A percentile compares a stretch with the other conserved stretches of the same genome.
Evolutionary conservation across 352 stramenopile species (phyloP).

Genomic region (Globisporangium recalcitrans): DNA sequence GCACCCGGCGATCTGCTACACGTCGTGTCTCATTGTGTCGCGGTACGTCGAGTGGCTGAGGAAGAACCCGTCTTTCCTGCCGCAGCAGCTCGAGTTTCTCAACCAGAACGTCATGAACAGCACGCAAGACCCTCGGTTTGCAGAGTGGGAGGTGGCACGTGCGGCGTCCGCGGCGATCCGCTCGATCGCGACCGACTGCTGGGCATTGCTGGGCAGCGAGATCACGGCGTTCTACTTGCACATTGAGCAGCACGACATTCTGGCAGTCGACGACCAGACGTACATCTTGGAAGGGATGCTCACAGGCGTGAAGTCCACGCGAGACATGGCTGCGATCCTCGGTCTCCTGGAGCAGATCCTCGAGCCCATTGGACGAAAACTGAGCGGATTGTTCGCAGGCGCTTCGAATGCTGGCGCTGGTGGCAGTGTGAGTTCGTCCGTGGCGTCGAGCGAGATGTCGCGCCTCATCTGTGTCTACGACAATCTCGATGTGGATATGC

Average conservation of each 20-base stretch:
- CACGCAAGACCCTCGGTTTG: conserved; percentile 35
- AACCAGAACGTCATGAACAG: conserved; percentile 65
- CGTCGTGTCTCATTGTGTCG: conserved; percentile 79
- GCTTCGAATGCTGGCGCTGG: conserved; percentile 17
- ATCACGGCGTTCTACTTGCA: conserved; percentile 76
- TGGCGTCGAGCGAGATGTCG: conserved; percentile 61
- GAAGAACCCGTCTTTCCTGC: conserved; percentile 39
- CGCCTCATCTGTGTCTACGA: conserved; percentile 85
- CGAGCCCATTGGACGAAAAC: conserved; percentile 50
- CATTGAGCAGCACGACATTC: conserved; percentile 58
- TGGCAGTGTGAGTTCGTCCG: conserved; percentile 26
- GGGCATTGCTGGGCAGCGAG: conserved; percentile 53
- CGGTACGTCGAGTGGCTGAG: conserved; percentile 74
- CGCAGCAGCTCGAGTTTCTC: conserved; percentile 59
- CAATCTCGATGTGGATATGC: conserved; percentile 46
- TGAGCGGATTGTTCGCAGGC: conserved; percentile 41
- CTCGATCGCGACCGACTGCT: conserved; percentile 76
- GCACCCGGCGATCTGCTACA: conserved; percentile 82
- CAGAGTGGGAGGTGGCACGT: conserved; percentile 72
- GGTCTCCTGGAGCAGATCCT: conserved; percentile 61
- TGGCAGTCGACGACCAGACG: conserved; percentile 78
- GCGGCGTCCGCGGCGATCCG: conserved; percentile 68
- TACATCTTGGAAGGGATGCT: conserved; percentile 80
- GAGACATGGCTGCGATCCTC: conserved; percentile 41
- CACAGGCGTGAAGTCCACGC: conserved; percentile 41